Base-by-base conservation (phyloP, 1,284 basidiomycete species). In the Cryptococcus sp. region DNA sequence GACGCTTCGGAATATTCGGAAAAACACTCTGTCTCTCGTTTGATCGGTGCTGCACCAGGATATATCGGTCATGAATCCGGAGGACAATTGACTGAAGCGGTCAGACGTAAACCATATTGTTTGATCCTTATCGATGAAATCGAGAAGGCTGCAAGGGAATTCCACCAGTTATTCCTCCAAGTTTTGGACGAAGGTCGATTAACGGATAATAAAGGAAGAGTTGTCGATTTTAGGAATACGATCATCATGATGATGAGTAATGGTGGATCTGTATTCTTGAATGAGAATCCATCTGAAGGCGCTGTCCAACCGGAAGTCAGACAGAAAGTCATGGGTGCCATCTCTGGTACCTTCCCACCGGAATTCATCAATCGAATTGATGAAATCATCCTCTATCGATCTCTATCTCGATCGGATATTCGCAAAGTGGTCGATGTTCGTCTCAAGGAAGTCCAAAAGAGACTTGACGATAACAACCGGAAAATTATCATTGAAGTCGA, bases 401-500 rank as follows among this genome's bases (percentile, higher is more conserved):
- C 78, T 33, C 76, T 83, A 4, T 70, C 71, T 32, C 70, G 79
- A 14, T 60, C 64, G 31, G 79, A 83, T 65, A 80, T 83, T 55
- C 71, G 76, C 52, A 66, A 68, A 52, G 80, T 83, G 55, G 82
- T 83, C 57, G 78, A 80, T 46, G 76, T 82, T 31, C 72, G 81
- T 30, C 66, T 83, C 48, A 61, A 60, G 48, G 77, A 79, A 57
- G 73, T 91, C 10, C 85, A 90, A 73, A 82, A 86, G 49, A 84
- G 95, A 13, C 83, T 98, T 50, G 79, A 80, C 5, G 84, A 87
- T 55, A 82, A 82, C 66, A 79, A 79, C 46, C 82, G 86, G 65
- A 94, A 92, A 79, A 87, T 96, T 68, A 83, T 75, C 49, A 79
- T 98, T 46, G 82, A 85, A 38, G 76, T 97, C 46, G 88, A 94